phyloP scores from a whole-genome alignment of 495 filamentous ascomycete genomes.

The Penicillium coffeae region DNA sequence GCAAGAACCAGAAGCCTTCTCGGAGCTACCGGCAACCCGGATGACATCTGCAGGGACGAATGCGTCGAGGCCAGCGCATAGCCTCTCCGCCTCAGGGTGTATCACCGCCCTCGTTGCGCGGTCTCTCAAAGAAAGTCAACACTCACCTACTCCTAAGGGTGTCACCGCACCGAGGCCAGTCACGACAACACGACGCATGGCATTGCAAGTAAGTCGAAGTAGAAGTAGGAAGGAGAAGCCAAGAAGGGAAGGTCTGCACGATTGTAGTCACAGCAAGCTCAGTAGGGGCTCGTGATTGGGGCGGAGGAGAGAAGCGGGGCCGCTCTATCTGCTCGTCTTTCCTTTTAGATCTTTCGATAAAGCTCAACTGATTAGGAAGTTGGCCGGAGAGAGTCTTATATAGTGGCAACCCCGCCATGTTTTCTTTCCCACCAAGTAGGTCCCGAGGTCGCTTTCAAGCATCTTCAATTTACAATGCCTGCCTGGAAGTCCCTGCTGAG shows the following conservation, averaged over 20 bases:
- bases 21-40: no score
- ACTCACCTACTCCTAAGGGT: conserved; percentile 76
- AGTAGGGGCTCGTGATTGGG: no score
- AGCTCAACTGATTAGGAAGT: conserved; percentile 17
- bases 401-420: conserved; percentile 1
- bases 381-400: conserved; percentile 14
- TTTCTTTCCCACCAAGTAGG: no score
- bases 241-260: conserved; percentile 49
- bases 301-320: conserved; percentile 14
- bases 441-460: no score
- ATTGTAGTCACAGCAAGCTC: conserved; percentile 15
- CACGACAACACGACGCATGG: conserved; percentile 91
- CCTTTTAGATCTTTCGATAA: conserved; percentile 20
- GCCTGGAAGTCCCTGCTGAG: conserved; percentile 29
- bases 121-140: background rate
- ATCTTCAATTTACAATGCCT: conserved; percentile 14
- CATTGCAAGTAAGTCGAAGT: conserved; percentile 27
- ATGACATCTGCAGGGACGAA: no score
- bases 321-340: conserved; percentile 22
- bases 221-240: conserved; percentile 16
- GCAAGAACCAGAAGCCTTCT: no score
- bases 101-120: no score
- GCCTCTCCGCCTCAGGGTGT: background rate
- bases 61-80: no score
- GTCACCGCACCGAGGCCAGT: conserved; percentile 92